These are phyloP conservation scores for Cichorium intybus DNA, from an alignment of 140 eudicot species.

Conservation along the genomic window DNA sequence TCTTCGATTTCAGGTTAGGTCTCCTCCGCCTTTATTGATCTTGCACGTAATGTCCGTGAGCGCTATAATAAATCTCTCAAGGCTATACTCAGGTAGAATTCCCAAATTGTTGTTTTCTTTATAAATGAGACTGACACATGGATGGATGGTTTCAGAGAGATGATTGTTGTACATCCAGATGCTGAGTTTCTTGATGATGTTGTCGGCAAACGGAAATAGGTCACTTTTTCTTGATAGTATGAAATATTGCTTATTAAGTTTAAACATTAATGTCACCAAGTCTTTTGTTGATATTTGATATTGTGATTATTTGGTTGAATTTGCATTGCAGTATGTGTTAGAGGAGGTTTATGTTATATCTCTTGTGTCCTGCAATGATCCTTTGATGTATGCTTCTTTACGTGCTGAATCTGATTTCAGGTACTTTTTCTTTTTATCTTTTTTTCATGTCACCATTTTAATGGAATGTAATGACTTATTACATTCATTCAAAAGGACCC, in stretches of 20 bases:
- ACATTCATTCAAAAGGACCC: no score
- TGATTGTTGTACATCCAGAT: conserved; percentile 91
- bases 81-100: conserved; percentile 73
- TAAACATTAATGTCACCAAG: background rate
- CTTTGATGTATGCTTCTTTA: no score
- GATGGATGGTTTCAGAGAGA: conserved; percentile 48
- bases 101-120: background rate
- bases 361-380: conserved; percentile 71
- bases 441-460: background rate
- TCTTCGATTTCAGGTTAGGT: no score
- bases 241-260: background rate
- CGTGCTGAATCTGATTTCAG: conserved; percentile 96
- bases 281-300: background rate
- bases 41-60: conserved; percentile 88
- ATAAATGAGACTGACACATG: background rate
- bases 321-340: conserved; percentile 56
- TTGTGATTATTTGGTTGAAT: conserved; percentile 11
- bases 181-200: conserved; percentile 83
- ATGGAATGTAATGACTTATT: background rate
- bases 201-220: conserved; percentile 74
- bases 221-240: no score
- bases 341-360: conserved; percentile 85
- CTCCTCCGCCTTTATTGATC: no score
- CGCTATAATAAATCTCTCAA: conserved; percentile 93
- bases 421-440: conserved; percentile 26